Conservation (phyloP, 2,329 filamentous ascomycete species). For the Monilinia aucupariae region DNA sequence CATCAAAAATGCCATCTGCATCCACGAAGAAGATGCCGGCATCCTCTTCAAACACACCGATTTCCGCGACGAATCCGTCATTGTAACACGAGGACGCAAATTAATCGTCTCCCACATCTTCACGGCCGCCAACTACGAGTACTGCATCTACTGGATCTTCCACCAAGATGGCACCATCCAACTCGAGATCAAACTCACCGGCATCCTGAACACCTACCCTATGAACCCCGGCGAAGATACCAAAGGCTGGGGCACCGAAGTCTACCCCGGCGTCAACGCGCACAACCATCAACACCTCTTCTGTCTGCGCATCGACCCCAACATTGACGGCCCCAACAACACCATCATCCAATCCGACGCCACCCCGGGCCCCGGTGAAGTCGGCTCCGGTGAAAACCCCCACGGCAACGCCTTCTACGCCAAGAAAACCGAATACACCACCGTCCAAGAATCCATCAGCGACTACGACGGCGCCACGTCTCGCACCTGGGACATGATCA, state of each 20-base stretch:
- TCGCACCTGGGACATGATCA: constrained; percentile 86
- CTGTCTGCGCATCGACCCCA: constrained; percentile 81
- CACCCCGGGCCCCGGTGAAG: constrained; percentile 61
- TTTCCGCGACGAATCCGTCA: constrained; percentile 82
- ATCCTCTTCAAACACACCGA: constrained; percentile 94
- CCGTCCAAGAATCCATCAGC: constrained; percentile 60
- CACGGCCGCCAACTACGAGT: constrained; percentile 94
- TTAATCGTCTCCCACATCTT: constrained; percentile 88
- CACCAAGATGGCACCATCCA: constrained; percentile 90
- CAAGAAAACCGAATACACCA: constrained; percentile 73
- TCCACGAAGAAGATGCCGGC: constrained; percentile 88
- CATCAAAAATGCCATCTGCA: constrained; percentile 92
- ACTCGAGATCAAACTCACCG: constrained; percentile 85
- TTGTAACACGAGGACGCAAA: constrained; percentile 80
- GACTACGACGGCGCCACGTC: constrained; percentile 77
- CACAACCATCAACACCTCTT: constrained; percentile 97
- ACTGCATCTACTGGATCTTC: constrained; percentile 82
- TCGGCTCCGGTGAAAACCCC: constrained; percentile 75
- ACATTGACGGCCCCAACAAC: constrained; percentile 79
- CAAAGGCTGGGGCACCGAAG: constrained; percentile 83
- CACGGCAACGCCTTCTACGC: constrained; percentile 90
- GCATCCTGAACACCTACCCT: constrained; percentile 86
- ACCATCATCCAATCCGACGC: constrained; percentile 82
- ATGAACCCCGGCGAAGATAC: constrained; percentile 77
- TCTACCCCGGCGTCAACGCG: constrained; percentile 84